Percentiles rank a stretch among this genome's conserved stretches.
Evolutionary conservation across 768 basidiomycete genomes (phyloP).

Genomic region (Pisolithus orientalis): DNA sequence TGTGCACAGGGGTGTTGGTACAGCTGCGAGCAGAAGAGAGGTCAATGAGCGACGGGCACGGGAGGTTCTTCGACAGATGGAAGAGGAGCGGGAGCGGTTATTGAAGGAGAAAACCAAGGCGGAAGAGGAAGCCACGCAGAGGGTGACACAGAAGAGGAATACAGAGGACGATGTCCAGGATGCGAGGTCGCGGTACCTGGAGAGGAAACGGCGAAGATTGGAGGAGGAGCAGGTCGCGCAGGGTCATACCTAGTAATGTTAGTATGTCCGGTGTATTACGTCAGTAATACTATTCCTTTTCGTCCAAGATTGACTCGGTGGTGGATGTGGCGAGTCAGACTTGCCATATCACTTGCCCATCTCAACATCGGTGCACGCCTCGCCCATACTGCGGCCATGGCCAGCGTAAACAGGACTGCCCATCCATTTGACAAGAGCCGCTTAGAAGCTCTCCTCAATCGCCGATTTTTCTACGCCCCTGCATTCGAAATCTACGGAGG

Average conservation of each 20-base stretch:
- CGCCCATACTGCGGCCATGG: slow-evolving; percentile 16
- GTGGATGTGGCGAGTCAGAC: too few species aligned
- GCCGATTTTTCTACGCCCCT: slow-evolving; percentile 95
- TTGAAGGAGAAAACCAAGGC: slow-evolving; percentile 49
- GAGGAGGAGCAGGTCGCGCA: slow-evolving; percentile 32
- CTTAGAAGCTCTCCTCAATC: slow-evolving; percentile 80
- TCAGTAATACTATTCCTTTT: too few species aligned
- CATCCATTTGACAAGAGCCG: slow-evolving; percentile 84
- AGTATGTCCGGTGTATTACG: too few species aligned
- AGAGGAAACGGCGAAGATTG: slow-evolving; percentile 72
- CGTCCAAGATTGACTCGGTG: too few species aligned
- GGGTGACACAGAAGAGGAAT: slow-evolving; percentile 69
- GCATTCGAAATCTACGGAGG: slow-evolving; percentile 99
- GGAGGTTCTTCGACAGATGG: slow-evolving; percentile 76
- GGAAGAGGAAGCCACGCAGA: slow-evolving; percentile 60
- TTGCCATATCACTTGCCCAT: too few species aligned
- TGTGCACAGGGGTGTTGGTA: slow-evolving; percentile 74
- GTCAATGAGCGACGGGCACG: slow-evolving; percentile 77
- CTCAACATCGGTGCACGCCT: neutral
- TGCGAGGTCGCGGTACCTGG: slow-evolving; percentile 68
- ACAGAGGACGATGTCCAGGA: slow-evolving; percentile 65
- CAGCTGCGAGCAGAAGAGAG: slow-evolving; percentile 72
- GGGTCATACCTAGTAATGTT: too few species aligned
- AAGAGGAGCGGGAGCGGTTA: slow-evolving; percentile 60
- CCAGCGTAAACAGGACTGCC: slow-evolving; percentile 67